These are phyloP conservation scores for Echria macrotheca DNA, from an alignment of 495 filamentous ascomycete genomes.

Conservation along the genomic window DNA sequence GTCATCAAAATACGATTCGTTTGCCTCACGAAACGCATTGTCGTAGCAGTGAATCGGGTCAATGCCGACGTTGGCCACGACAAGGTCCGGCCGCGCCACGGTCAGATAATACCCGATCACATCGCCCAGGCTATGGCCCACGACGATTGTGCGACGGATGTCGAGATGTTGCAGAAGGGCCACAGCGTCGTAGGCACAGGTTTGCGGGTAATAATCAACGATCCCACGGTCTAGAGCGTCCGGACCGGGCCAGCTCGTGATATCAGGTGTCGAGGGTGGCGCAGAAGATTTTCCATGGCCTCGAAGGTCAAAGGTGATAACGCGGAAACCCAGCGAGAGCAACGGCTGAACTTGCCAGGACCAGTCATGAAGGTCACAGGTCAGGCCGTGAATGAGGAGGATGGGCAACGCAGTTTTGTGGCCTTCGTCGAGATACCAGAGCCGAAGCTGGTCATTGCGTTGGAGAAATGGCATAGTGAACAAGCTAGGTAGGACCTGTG, in stretches of 20 bases:
- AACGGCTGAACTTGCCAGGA: slow-evolving; percentile 71
- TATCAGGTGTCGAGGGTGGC: slow-evolving; percentile 7
- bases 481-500: no score
- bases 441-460: background rate
- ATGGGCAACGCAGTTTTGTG: slow-evolving; percentile 48
- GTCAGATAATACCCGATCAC: slow-evolving; percentile 2
- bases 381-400: slow-evolving; percentile 52
- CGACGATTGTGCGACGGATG: background rate
- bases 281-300: slow-evolving; percentile 66
- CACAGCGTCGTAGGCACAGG: slow-evolving; percentile 5
- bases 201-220: slow-evolving; percentile 13
- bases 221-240: background rate
- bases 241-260: slow-evolving; percentile 5
- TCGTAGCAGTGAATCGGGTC: slow-evolving; percentile 3
- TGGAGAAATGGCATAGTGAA: slow-evolving; percentile 11
- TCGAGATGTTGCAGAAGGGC: background rate
- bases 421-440: slow-evolving; percentile 14
- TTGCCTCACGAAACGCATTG: slow-evolving; percentile 2
- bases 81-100: background rate
- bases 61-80: background rate
- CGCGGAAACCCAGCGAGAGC: slow-evolving; percentile 55
- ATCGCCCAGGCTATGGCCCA: slow-evolving; percentile 6
- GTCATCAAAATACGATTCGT: background rate
- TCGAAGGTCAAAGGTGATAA: slow-evolving; percentile 33
- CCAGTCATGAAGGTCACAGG: slow-evolving; percentile 64